Conservation (phyloP, 176 grass and related monocot species). For the Juncus effusus region DNA sequence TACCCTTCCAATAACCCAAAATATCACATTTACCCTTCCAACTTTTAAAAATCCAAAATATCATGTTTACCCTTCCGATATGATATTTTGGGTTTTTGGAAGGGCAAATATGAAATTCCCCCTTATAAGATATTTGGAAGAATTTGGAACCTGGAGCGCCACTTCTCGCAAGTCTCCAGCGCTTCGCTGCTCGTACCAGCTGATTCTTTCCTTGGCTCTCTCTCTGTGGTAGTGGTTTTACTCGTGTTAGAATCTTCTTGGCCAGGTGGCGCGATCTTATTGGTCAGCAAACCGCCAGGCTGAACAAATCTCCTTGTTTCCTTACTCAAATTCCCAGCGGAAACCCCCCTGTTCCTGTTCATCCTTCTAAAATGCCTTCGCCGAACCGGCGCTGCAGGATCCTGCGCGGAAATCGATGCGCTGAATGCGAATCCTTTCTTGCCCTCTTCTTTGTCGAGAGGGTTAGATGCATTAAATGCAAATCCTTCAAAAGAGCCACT, state of each 20-base stretch:
- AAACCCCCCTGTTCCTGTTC: slow-evolving; percentile 41
- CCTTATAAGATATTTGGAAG: background rate
- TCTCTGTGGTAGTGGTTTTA: slow-evolving; percentile 13
- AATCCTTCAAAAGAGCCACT: slow-evolving; percentile 28
- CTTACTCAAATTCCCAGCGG: slow-evolving; percentile 22
- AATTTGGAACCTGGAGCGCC: slow-evolving; percentile 67
- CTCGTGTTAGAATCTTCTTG: slow-evolving; percentile 6
- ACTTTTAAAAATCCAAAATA: no score
- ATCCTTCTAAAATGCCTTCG: slow-evolving; percentile 66
- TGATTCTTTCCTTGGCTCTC: slow-evolving; percentile 28
- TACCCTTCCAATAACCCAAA: no score
- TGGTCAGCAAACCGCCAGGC: slow-evolving; percentile 32
- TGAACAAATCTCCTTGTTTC: slow-evolving; percentile 29
- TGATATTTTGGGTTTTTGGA: background rate
- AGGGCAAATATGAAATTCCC: no score
- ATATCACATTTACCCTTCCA: no score
- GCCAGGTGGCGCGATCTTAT: slow-evolving; percentile 30
- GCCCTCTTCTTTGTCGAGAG: slow-evolving; percentile 13
- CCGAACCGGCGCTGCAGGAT: slow-evolving; percentile 16
- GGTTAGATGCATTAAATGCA: slow-evolving; percentile 35
- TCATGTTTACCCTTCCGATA: no score
- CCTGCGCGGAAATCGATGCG: slow-evolving; percentile 27
- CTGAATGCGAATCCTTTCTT: slow-evolving; percentile 27
- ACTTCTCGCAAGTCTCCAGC: slow-evolving; percentile 66
- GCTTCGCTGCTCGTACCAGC: slow-evolving; percentile 24